phyloP scores from a whole-genome alignment of 306 rosid species.

The Acacia melanoxylon region DNA sequence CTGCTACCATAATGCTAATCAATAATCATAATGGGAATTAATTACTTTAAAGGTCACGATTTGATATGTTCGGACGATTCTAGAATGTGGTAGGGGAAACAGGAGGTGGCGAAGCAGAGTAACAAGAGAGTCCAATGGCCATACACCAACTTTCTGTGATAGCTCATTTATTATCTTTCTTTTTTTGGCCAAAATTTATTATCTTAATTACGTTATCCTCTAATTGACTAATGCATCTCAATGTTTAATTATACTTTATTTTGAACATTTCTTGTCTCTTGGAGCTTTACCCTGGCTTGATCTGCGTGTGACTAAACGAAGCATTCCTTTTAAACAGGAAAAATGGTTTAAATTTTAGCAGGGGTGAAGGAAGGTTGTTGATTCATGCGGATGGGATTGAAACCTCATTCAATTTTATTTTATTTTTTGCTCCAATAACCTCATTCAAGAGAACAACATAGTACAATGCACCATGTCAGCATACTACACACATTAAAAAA shows the following conservation, averaged over 20 bases:
- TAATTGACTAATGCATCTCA: neutral
- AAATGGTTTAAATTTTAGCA: neutral
- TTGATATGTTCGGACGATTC: neutral
- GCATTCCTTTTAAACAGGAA: neutral
- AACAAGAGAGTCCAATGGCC: neutral
- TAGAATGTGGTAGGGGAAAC: neutral
- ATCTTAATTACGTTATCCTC: neutral
- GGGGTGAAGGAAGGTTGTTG: constrained; percentile 10
- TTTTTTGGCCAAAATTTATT: neutral
- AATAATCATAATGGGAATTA: neutral
- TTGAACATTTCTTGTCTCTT: neutral
- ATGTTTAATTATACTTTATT: neutral
- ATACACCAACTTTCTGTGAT: neutral
- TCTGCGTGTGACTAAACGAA: constrained; percentile 25
- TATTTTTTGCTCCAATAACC: too few species aligned
- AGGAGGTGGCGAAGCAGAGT: neutral
- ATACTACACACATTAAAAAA: too few species aligned
- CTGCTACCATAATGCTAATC: neutral
- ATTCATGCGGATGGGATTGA: constrained; percentile 27
- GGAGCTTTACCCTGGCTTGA: neutral
- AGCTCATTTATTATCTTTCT: neutral
- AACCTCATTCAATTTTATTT: neutral
- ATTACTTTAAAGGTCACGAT: neutral
- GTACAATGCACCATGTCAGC: neutral
- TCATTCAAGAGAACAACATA: neutral